Evolutionary conservation across 495 filamentous ascomycete species (phyloP).

Genomic region (Podospora didyma): DNA sequence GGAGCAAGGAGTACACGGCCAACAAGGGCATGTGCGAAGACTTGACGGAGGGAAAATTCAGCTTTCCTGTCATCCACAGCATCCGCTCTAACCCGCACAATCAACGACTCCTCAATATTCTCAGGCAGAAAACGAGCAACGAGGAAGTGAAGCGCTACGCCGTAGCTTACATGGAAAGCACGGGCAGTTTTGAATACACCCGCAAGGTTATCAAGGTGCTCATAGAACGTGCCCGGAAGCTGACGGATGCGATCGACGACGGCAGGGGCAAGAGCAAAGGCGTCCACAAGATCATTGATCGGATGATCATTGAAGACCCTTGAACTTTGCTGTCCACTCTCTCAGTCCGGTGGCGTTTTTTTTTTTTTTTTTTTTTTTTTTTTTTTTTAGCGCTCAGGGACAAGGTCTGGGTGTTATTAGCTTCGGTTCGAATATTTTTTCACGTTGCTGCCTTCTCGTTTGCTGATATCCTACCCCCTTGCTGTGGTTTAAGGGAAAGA

Average conservation of each 20-base stretch:
- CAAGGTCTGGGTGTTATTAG: no score
- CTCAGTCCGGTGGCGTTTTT: no score
- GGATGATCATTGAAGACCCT: slow-evolving; percentile 26
- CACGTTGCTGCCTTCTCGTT: no score
- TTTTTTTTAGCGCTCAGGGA: not conserved
- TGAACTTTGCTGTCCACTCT: no score
- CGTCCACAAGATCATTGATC: slow-evolving; percentile 51
- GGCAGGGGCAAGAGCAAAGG: slow-evolving; percentile 39
- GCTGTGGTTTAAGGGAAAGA: no score
- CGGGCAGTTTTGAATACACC: slow-evolving; percentile 85
- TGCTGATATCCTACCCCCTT: no score
- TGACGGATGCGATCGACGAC: slow-evolving; percentile 66
- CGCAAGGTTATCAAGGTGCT: slow-evolving; percentile 64
- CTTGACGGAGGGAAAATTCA: slow-evolving; percentile 97
- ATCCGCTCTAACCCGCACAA: slow-evolving; percentile 79
- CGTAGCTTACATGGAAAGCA: slow-evolving; percentile 85
- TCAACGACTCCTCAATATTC: slow-evolving; percentile 81
- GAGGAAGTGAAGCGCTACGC: slow-evolving; percentile 89
- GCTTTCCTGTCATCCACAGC: slow-evolving; percentile 92
- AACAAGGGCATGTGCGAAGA: slow-evolving; percentile 98
- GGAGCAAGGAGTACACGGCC: slow-evolving; percentile 63
- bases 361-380: not conserved
- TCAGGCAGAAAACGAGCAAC: slow-evolving; percentile 82
- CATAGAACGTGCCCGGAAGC: slow-evolving; percentile 57
- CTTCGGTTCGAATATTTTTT: no score